Percentiles rank a stretch among this genome's conserved stretches.
These are phyloP conservation scores for Pythium rishiriense DNA, from an alignment of 352 stramenopile genomes.

Conservation along the genomic window DNA sequence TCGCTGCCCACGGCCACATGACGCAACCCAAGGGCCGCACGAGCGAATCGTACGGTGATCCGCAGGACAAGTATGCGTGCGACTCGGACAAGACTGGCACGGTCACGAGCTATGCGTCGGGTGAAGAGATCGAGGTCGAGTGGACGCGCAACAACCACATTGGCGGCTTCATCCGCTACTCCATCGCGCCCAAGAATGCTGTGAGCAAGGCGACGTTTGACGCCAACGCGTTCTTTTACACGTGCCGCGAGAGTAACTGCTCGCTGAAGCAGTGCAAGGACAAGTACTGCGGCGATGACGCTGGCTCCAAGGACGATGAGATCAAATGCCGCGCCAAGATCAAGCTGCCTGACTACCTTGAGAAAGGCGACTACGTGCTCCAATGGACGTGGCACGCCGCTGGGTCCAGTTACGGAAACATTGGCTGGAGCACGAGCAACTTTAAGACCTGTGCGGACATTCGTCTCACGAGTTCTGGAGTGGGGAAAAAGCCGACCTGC, in stretches of 20 bases:
- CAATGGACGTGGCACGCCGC: constrained; percentile 58
- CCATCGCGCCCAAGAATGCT: constrained; percentile 35
- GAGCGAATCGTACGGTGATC: constrained; percentile 32
- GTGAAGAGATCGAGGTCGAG: constrained; percentile 48
- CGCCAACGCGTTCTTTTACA: constrained; percentile 57
- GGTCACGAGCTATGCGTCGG: constrained; percentile 39
- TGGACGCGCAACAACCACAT: constrained; percentile 62
- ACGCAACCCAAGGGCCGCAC: constrained; percentile 48
- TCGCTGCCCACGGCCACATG: constrained; percentile 45
- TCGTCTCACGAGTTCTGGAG: constrained; percentile 40
- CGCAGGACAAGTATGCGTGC: constrained; percentile 36
- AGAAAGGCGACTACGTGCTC: constrained; percentile 53
- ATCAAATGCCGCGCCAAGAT: constrained; percentile 53
- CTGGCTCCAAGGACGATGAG: constrained; percentile 30
- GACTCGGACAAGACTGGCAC: constrained; percentile 31
- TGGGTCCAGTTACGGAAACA: constrained; percentile 52
- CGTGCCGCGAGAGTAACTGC: constrained; percentile 47
- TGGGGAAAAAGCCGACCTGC: constrained; percentile 35
- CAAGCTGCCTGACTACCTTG: constrained; percentile 46
- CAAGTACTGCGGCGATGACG: constrained; percentile 44
- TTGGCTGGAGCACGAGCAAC: constrained; percentile 46
- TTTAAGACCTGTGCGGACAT: constrained; percentile 63
- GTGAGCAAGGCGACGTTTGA: constrained; percentile 42
- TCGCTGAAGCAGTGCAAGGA: constrained; percentile 44
- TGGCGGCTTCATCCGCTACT: constrained; percentile 58